Base-by-base conservation (phyloP, 1,284 basidiomycete genomes). In the Rhodotorula sp. region DNA sequence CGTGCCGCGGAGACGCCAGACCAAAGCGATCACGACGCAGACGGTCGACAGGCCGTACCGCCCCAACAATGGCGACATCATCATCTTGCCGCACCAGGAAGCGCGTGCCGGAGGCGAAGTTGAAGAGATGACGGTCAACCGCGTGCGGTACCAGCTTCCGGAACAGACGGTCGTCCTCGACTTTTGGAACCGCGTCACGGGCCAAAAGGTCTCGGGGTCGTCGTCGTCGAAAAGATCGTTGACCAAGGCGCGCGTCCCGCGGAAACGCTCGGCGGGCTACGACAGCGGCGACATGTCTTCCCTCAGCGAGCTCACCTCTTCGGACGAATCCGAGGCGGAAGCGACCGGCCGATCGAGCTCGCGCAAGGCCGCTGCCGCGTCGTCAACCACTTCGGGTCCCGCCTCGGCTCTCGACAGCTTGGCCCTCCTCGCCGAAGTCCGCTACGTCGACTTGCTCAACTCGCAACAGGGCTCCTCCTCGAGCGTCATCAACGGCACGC, bases 1-100 rank as follows among this genome's bases (percentile, higher is more conserved):
- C 68, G 80, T 91, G 72, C 86, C 87, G 6, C 91, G 89, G 77
- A 86, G 86, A 68, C 88, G 93, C 55, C 85, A 91, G 63, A 88
- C 92, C 37, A 85, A 87, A 60, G 85, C 86, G 75, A 83, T 85
- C 6, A 81, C 87, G 24, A 85, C 87, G 14, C 87, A 91, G 78
- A 90, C 89, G 73, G 85, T 93, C 71, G 86, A 85, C 33, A 86
- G 87, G 68, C 84, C 86, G 14, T 86, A 85, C 17, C 86, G 89
- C 75, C 85, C 83, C 77, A 97, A 98, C 81, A 96, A 96, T 78
- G 95, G 95, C 66, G 92, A 94, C 78, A 89, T 99, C 75, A 89
- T 94, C 74, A 84, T 98, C 73, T 86, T 92, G 48, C 89, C 91
- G 45, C 84, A 87, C 18, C 87, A 88, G 72, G 83, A 84, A 44